These are phyloP conservation scores for Nicotiana undulata DNA, from an alignment of 257 asterid genomes.

Conservation along the genomic window DNA sequence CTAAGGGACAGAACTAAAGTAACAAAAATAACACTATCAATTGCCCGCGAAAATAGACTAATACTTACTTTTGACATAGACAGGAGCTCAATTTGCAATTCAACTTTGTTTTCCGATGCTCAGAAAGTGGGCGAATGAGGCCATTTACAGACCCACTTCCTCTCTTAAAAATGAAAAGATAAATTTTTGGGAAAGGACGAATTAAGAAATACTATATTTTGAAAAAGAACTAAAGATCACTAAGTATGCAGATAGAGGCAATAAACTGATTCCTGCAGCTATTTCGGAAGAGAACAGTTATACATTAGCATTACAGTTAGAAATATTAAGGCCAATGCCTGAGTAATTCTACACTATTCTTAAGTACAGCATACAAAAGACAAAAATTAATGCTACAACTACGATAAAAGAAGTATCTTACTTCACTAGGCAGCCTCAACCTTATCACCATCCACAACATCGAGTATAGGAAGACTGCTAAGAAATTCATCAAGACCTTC, in stretches of 20 bases:
- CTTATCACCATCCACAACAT: conserved; percentile 72
- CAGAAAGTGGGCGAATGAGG: not conserved
- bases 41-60: not conserved
- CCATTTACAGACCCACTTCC: not conserved
- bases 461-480: conserved; percentile 81
- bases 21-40: not conserved
- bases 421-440: conserved; percentile 65
- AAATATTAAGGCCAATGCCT: conserved; percentile 17
- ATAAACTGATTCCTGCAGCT: conserved; percentile 7
- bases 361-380: conserved; percentile 23
- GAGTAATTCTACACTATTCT: conserved; percentile 29
- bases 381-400: conserved; percentile 33
- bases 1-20: too few species aligned
- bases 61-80: not conserved
- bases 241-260: conserved; percentile 3
- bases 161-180: not conserved
- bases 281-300: not conserved
- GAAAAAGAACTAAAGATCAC: not conserved
- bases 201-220: not conserved
- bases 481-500: conserved; percentile 96
- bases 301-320: conserved; percentile 10
- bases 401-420: conserved; percentile 26
- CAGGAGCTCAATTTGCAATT: not conserved
- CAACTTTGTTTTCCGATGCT: not conserved
- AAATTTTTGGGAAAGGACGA: not conserved